Base-by-base conservation (phyloP, 2,329 filamentous ascomycete species). In the Calonectria leucothoes region DNA sequence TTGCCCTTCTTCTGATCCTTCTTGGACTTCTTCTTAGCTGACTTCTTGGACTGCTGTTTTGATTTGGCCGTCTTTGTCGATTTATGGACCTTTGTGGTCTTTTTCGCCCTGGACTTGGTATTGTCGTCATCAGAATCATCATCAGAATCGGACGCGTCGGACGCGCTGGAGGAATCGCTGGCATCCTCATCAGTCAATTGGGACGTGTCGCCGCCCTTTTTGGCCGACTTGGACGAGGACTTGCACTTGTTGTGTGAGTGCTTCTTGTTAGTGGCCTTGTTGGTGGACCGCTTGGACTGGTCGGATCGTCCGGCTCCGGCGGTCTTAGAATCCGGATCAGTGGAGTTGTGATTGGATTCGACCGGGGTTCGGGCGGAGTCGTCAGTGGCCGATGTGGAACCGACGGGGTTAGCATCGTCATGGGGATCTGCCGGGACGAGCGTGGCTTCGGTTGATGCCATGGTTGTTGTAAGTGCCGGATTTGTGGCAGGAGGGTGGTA, bases 401-500 rank as follows among this genome's bases (percentile, higher is more conserved):
- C 64, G 59, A 70, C 69, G 14, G 71, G 25, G 12, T 76, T 73
- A 42, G 69, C 45, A 35, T 76, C 71, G 27, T 71, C 73, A 57
- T 73, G 79, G 45, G 72, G 71, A 45, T 80, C 80, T 20, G 74
- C 69, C 12, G 77, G 72, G 52, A 74, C 63, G 17, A 71, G 66
- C 6, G 76, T 67, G 39, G 66, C 61, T 57, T 76, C 74, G 15
- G 72, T 71, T 4, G 73, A 67, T 39, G 75, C 79, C 79, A 81
- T 81, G 15, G 29, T 72, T 55, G 45, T 52, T 31, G 35, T 17
- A 27, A 31, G 17, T 35, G 37, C 29, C 29, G 37, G 27, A 51
- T 49, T 37, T 27, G 39, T 35, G 63, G 35, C 8, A 31, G n/a
- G 15, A 23, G 12, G 25, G 59, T 7, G 20, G 27, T 23, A 39